Percentiles rank a stretch among this genome's conserved stretches.
phyloP scores from a whole-genome alignment of 805 yeast species.

The Suhomyces xylopsoci region DNA sequence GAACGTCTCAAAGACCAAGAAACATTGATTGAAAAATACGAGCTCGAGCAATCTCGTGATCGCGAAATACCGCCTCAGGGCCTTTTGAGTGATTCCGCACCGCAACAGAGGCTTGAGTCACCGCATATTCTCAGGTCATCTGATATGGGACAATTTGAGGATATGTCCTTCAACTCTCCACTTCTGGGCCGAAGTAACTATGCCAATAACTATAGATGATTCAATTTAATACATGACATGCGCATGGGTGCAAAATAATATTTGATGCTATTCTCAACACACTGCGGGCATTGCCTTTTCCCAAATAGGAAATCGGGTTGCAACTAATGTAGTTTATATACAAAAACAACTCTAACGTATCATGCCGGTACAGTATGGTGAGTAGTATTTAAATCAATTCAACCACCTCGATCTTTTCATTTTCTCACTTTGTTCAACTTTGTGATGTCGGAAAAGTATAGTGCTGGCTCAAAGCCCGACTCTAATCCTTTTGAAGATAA shows the following conservation, averaged over 20 bases:
- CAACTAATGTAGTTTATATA: background rate
- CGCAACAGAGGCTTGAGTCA: background rate
- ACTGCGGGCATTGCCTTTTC: conserved; percentile 5
- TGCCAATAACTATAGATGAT: background rate
- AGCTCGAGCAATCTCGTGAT: background rate
- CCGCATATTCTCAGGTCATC: background rate
- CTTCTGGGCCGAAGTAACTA: background rate
- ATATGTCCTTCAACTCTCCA: background rate
- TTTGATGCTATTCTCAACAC: conserved; percentile 2
- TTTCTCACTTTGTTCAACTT: background rate
- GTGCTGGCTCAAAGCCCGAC: background rate
- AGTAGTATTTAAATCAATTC: background rate
- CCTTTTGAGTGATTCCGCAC: background rate
- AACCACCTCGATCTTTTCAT: background rate
- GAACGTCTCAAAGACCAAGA: conserved; percentile 4
- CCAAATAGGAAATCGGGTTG: conserved; percentile 8
- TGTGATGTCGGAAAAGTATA: background rate
- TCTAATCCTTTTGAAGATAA: background rate
- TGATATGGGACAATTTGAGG: background rate
- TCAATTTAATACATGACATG: background rate
- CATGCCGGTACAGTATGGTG: background rate
- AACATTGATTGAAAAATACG: conserved; percentile 1
- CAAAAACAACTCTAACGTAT: background rate
- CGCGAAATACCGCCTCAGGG: background rate
- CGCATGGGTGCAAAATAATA: conserved; percentile 3